These are phyloP conservation scores for Striga asiatica DNA, from an alignment of 257 asterid genomes.

Conservation along the genomic window DNA sequence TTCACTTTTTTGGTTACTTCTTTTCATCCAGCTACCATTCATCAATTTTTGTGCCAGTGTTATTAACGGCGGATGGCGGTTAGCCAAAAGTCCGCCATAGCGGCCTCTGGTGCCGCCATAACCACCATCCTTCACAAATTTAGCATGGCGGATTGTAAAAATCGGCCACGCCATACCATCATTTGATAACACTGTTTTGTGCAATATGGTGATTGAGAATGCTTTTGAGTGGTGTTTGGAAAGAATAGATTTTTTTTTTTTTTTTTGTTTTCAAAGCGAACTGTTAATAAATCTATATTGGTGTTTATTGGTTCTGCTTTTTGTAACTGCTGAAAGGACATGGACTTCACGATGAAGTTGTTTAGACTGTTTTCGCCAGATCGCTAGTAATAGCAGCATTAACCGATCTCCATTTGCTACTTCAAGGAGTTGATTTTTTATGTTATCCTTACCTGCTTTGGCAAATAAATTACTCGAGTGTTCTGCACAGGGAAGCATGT, in stretches of 20 bases:
- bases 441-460: not conserved
- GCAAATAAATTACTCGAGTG: not conserved
- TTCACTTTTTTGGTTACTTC: not conserved
- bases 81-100: too few species aligned
- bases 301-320: not conserved
- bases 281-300: too few species aligned
- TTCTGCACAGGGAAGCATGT: constrained; percentile 70
- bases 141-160: too few species aligned
- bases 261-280: not conserved
- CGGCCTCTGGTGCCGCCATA: too few species aligned
- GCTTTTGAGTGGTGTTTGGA: not conserved
- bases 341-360: not conserved
- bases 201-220: not conserved
- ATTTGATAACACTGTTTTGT: too few species aligned
- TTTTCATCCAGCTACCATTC: not conserved
- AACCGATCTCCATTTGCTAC: too few species aligned
- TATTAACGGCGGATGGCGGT: too few species aligned
- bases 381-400: not conserved
- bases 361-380: not conserved
- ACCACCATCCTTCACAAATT: too few species aligned
- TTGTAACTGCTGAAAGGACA: not conserved
- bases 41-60: not conserved
- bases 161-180: too few species aligned
- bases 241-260: not conserved
- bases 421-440: too few species aligned